Evolutionary conservation across 2,329 filamentous ascomycete species (phyloP).

Genomic region (Pseudocercospora musae): DNA sequence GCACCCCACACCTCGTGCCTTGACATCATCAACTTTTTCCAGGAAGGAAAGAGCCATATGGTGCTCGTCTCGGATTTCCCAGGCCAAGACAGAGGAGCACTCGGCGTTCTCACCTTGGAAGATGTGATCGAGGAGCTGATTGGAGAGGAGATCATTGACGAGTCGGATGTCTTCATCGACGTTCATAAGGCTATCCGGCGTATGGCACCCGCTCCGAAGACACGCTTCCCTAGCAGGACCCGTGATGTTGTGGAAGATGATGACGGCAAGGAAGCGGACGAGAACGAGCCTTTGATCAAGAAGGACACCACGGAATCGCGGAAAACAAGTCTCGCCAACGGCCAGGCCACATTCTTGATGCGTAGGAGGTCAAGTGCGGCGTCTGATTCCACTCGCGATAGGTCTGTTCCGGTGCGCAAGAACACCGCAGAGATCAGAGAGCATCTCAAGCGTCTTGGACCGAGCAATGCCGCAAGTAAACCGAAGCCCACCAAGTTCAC

Average conservation of each 20-base stretch:
- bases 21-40: conserved; percentile 99
- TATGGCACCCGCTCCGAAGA: conserved; percentile 77
- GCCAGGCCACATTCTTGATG: conserved; percentile 42
- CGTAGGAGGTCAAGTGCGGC: conserved; percentile 46
- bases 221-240: conserved; percentile 36
- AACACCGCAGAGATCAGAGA: conserved; percentile 55
- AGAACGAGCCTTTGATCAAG: conserved; percentile 32
- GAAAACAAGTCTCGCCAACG: conserved; percentile 37
- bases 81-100: conserved; percentile 83
- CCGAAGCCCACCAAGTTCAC: conserved; percentile 61
- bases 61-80: conserved; percentile 88
- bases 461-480: conserved; percentile 59
- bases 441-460: conserved; percentile 62
- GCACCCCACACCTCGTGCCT: conserved; percentile 92
- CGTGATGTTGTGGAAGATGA: conserved; percentile 19
- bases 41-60: conserved; percentile 99
- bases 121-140: conserved; percentile 99
- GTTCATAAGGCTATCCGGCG: conserved; percentile 97
- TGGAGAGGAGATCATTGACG: conserved; percentile 98
- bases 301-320: conserved; percentile 20
- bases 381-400: conserved; percentile 31
- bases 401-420: conserved; percentile 45
- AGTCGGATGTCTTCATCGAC: conserved; percentile 97
- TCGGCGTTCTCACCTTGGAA: conserved; percentile 92
- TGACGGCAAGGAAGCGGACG: conserved; percentile 24